phyloP scores from a whole-genome alignment of 1,139 yeast species.

The Suhomyces anneliseae region DNA sequence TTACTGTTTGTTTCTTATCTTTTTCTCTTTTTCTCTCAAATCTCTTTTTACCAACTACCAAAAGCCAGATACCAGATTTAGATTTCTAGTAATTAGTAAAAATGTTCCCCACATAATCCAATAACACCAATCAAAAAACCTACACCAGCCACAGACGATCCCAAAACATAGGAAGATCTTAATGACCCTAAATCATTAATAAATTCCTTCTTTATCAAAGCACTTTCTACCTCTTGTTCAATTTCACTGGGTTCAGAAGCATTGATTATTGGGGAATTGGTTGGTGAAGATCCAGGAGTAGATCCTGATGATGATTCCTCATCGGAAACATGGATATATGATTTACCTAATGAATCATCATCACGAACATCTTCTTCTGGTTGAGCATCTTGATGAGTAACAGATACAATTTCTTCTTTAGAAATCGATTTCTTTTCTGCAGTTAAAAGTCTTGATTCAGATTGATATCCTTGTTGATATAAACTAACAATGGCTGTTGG shows the following conservation, averaged over 20 bases:
- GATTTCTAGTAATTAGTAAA: conserved; percentile 16
- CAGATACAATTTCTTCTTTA: conserved; percentile 5
- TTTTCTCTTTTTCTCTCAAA: not conserved
- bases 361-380: conserved; percentile 13
- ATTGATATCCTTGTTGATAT: conserved; percentile 10
- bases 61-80: not conserved
- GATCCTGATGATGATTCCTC: conserved; percentile 28
- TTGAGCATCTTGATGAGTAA: not conserved
- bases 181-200: conserved; percentile 33
- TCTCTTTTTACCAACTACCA: not conserved
- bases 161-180: conserved; percentile 31
- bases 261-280: conserved; percentile 32
- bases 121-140: conserved; percentile 44
- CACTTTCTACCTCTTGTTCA: conserved; percentile 43
- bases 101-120: conserved; percentile 53
- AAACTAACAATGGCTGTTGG: conserved; percentile 25
- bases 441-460: conserved; percentile 11
- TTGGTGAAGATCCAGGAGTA: conserved; percentile 32
- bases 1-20: no score
- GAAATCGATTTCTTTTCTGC: conserved; percentile 6
- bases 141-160: conserved; percentile 41
- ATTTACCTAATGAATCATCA: conserved; percentile 47
- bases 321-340: conserved; percentile 53
- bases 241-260: conserved; percentile 18
- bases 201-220: conserved; percentile 43